Percentiles rank a stretch among this genome's conserved stretches.
These are phyloP conservation scores for Stellera chamaejasme DNA, from an alignment of 345 rosid species.

Conservation along the genomic window DNA sequence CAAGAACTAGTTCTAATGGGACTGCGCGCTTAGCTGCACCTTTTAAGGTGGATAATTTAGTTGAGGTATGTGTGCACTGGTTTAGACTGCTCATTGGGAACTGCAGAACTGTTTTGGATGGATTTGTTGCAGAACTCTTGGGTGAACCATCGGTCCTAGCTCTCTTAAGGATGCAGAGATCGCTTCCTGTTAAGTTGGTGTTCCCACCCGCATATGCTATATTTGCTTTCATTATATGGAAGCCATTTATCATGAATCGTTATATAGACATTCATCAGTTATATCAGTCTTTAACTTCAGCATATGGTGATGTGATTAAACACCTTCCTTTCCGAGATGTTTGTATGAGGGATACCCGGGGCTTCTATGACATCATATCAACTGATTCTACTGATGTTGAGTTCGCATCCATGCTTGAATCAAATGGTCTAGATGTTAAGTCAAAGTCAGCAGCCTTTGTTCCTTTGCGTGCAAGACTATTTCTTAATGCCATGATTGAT, in stretches of 20 bases:
- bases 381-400: slow-evolving; percentile 85
- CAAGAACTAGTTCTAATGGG: slow-evolving; percentile 77
- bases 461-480: slow-evolving; percentile 92
- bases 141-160: slow-evolving; percentile 86
- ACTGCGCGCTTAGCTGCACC: slow-evolving; percentile 53
- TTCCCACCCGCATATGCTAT: slow-evolving; percentile 88
- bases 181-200: slow-evolving; percentile 79
- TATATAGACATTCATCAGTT: slow-evolving; percentile 66
- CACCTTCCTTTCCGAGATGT: slow-evolving; percentile 90
- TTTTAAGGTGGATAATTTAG: slow-evolving; percentile 52
- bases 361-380: slow-evolving; percentile 77
- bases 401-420: slow-evolving; percentile 62
- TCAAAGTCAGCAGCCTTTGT: slow-evolving; percentile 62
- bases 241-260: slow-evolving; percentile 45
- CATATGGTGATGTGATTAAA: slow-evolving; percentile 68
- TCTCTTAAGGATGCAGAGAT: slow-evolving; percentile 90
- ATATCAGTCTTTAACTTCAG: slow-evolving; percentile 64
- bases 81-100: slow-evolving; percentile 88
- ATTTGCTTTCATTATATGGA: slow-evolving; percentile 80
- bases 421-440: slow-evolving; percentile 62
- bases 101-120: slow-evolving; percentile 82
- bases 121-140: slow-evolving; percentile 76
- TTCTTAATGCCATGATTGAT: slow-evolving; percentile 79
- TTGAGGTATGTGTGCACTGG: slow-evolving; percentile 85
- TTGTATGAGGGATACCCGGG: slow-evolving; percentile 76